Conservation (phyloP, 768 basidiomycete genomes). For the Suillus cothurnatus region DNA sequence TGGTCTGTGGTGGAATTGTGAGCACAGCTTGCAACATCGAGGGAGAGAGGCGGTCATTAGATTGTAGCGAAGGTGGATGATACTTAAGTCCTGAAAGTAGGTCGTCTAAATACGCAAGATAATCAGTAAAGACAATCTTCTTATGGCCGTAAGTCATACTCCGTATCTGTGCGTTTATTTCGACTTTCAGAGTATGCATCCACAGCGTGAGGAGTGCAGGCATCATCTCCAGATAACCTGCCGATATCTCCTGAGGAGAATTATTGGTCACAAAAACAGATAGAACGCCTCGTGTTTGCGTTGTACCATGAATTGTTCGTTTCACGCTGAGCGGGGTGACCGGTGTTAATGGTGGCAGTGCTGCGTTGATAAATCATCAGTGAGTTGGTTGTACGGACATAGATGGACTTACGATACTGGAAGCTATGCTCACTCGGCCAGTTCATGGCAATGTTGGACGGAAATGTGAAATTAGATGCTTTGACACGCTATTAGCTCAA, state of each 20-base stretch:
- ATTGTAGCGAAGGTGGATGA: constrained; percentile 34
- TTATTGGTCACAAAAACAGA: constrained; percentile 65
- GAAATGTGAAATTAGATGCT: constrained; percentile 22
- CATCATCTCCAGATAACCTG: constrained; percentile 84
- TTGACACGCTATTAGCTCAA: not conserved
- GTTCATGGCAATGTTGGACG: constrained; percentile 57
- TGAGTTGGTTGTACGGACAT: constrained; percentile 5
- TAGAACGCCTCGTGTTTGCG: constrained; percentile 77
- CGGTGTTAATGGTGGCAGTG: constrained; percentile 38
- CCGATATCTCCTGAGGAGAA: constrained; percentile 44
- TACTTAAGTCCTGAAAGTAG: constrained; percentile 70
- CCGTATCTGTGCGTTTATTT: constrained; percentile 34
- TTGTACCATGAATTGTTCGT: constrained; percentile 72
- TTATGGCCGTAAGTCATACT: not conserved
- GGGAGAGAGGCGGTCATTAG: constrained; percentile 35
- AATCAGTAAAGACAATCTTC: not conserved
- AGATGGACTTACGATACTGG: constrained; percentile 52
- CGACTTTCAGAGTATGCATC: constrained; percentile 71
- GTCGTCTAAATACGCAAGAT: constrained; percentile 45
- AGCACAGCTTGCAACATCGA: constrained; percentile 76
- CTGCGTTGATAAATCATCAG: constrained; percentile 26
- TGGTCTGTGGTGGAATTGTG: constrained; percentile 67
- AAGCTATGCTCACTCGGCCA: constrained; percentile 57
- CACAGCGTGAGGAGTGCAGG: constrained; percentile 92
- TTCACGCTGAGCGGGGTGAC: constrained; percentile 58